Conservation (phyloP, 1,139 yeast species). For the Hyphopichia wangnamkhiaoensis region DNA sequence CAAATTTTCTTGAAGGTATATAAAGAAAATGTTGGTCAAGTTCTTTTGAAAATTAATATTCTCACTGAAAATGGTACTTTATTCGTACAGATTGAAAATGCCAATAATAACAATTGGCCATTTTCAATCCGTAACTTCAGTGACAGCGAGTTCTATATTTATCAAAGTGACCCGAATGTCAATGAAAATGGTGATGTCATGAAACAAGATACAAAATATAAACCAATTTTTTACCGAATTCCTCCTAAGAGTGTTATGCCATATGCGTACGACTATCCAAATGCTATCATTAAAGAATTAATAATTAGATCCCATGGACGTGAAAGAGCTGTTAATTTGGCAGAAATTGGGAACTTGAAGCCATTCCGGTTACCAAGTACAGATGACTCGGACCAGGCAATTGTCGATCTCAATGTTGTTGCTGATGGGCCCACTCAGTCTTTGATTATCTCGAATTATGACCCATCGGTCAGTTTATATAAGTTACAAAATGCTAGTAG, state of each 20-base stretch:
- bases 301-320: slow-evolving; percentile 70
- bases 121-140: slow-evolving; percentile 88
- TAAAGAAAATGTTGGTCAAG: slow-evolving; percentile 64
- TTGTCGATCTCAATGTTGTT: slow-evolving; percentile 85
- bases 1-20: slow-evolving; percentile 71
- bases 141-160: slow-evolving; percentile 77
- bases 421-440: slow-evolving; percentile 98
- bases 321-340: slow-evolving; percentile 78
- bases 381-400: slow-evolving; percentile 41
- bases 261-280: slow-evolving; percentile 96
- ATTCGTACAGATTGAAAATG: slow-evolving; percentile 72
- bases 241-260: slow-evolving; percentile 97
- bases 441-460: slow-evolving; percentile 78
- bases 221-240: slow-evolving; percentile 73
- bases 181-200: slow-evolving; percentile 70
- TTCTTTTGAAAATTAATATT: slow-evolving; percentile 70
- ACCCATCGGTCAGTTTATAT: slow-evolving; percentile 74
- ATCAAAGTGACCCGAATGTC: slow-evolving; percentile 81
- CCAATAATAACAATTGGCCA: slow-evolving; percentile 85
- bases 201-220: slow-evolving; percentile 51
- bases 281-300: slow-evolving; percentile 81
- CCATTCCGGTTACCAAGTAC: slow-evolving; percentile 77
- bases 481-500: slow-evolving; percentile 42
- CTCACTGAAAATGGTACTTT: slow-evolving; percentile 79
- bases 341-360: slow-evolving; percentile 87